Evolutionary conservation across 371 early-diverging fungal species (phyloP), one percentile per base, ranked within the genome.

Genomic region (Rhizomucor pusillus): DNA sequence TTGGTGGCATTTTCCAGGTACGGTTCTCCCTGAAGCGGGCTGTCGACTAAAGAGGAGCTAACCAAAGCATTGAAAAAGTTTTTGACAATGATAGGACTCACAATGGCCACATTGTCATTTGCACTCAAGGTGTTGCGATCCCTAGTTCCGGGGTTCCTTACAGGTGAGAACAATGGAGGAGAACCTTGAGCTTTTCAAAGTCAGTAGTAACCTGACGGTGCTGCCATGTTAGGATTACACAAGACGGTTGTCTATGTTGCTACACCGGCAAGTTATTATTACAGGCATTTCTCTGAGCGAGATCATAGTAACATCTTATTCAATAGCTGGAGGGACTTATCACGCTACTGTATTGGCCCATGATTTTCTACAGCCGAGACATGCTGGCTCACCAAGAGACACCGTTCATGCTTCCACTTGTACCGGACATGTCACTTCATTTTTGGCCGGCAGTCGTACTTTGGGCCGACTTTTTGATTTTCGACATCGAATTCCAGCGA

Each of bases 301-400:
- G 29, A 11, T 13, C 5, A 44, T 16, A 48, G 41, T 29, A 6
- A 16, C 33, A 14, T 1, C n/a, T 25, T 13, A 25, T 29, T 16
- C 39, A 43, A 50, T 56, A 66, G 67, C 37, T 66, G 47, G 67
- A 67, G 33, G 63, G 63, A 7, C 52, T 67, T 22, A 63, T 67
- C 20, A 43, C 60, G 5, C 12, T 63, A 1, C 46, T 67, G 9
- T 67, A 67, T 20, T 67, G 67, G 67, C 50, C 63, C 16, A 59
- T 67, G 60, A 45, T 57, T 1, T 43, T 60, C 3, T 53, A 56
- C 23, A 56, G 50, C 34, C 52, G 47, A 23, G 54, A 60, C 9
- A 29, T 67, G 7, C 47, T 67, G 12, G 37, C 43, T 10, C 47
- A 54, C 33, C 43, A 52, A 34, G 63, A 62, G 20, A 40, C 54